Evolutionary conservation across 768 basidiomycete species (phyloP), one percentile per base, ranked within the genome.

Genomic region (Leccinellum albellum): DNA sequence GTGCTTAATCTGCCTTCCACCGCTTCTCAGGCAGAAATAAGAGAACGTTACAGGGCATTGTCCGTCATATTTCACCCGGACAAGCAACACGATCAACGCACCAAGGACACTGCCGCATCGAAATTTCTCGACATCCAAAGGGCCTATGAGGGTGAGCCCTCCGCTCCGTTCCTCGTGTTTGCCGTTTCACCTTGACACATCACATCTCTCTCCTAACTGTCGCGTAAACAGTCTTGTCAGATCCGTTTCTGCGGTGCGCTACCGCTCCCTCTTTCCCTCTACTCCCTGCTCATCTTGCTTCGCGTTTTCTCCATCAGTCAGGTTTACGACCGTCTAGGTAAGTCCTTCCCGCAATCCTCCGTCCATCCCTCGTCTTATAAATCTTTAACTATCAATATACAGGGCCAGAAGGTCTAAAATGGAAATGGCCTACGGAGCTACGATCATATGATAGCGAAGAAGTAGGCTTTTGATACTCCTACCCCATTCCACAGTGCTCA

Each of bases 11-110:
- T 94, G 49, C 79, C 85, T 15, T 78, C 71, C 50, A 77, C 79
- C 5, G 88, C 89, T 0, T 82, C 85, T 2, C 79, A 82, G 56
- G 74, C 75, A 49, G 88, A 92, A 64, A 86, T 94, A 57, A 79
- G 89, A 50, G 89, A 91, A 55, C 78, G 85, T 33, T 89, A 92
- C 69, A 77, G 82, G 42, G 68, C 82, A 6, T 71, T 94, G 26
- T 92, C 91, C 4, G 79, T 93, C 28, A 74, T 87, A 20, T 91
- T 89, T 61, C 92, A 96, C 63, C 92, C 92, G 1, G 92, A 96
- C 78, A 88, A 87, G 66, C 89, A 93, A 57, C 79, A 76, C 21
- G 82, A 84, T 65, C 80, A 82, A 52, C 69, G 69, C 17, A 72
- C 78, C 57, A 84, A 82, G 65, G 78, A 74, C 50, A 78, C 82